Evolutionary conservation across 2,329 filamentous ascomycete genomes (phyloP), one percentile per base, ranked within the genome.

Genomic region (Penicillium fuscoglaucum): DNA sequence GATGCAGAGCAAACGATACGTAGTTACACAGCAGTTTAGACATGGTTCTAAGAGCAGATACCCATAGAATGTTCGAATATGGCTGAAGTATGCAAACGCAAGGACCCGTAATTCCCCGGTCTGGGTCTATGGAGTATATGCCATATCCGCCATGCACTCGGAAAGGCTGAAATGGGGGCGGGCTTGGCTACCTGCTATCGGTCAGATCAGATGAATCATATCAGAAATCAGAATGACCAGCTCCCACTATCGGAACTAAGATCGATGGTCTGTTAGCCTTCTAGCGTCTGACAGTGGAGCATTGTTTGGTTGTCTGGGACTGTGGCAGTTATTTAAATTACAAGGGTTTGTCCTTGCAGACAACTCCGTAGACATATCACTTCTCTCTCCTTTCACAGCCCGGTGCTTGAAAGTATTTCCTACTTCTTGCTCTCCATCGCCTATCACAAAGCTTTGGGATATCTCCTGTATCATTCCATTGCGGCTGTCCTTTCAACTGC

Each of bases 271-370:
- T 43, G 51, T 37, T 35, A 41, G 43, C 29, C 48, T 61, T 64
- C 58, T 66, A 66, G 62, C 52, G 59, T 61, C 57, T 52, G 50
- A 61, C 49, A 49, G 69, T 69, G 69, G 67, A 66, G 62, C 61
- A 55, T 55, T 43, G 45, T 29, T 29, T 41, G 13, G 19, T n/a
- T 45, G 55, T 60, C 19, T 59, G 53, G 39, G 48, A 47, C 50
- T 45, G 46, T 19, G 29, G 17, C 51, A 53, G 51, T 61, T 67
- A 65, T 67, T 66, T 67, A 66, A 66, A 66, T 60, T 61, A 63
- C 63, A 60, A 58, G 52, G 28, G 40, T 31, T 45, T 44, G 60
- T 64, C 64, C 65, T 65, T 68, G 63, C 64, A 66, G 53, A n/a
- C 17, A 59, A 45, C 62, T 67, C 63, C 15, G 13, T 61, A 45